phyloP scores from a whole-genome alignment of 768 basidiomycete genomes.

The Asterophora lycoperdoides region DNA sequence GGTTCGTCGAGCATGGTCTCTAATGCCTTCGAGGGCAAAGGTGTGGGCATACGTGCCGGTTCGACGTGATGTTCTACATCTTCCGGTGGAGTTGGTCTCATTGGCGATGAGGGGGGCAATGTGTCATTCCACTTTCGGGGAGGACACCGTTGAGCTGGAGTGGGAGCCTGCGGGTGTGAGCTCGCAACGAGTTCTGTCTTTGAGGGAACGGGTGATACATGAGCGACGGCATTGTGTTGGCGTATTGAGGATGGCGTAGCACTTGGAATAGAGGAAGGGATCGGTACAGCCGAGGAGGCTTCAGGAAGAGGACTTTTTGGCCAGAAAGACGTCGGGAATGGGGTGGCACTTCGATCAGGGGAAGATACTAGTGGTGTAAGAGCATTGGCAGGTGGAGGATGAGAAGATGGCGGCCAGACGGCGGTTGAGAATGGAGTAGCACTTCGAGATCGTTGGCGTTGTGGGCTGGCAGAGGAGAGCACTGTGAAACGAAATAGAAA shows the following conservation, averaged over 20 bases:
- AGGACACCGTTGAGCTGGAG: conserved; percentile 29
- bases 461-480: not conserved
- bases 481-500: conserved; percentile 4
- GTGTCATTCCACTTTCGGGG: not conserved
- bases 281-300: too few relatives aligned
- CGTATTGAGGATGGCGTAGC: too few relatives aligned
- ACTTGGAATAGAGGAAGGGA: too few relatives aligned
- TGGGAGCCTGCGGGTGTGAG: conserved; percentile 27
- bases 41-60: conserved; percentile 7
- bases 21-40: conserved; percentile 1
- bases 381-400: not conserved
- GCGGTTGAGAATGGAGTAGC: conserved; percentile 15
- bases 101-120: conserved; percentile 3
- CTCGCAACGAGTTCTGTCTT: conserved; percentile 4
- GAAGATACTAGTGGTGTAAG: not conserved
- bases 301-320: too few relatives aligned
- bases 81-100: not conserved
- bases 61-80: not conserved
- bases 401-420: conserved; percentile 15
- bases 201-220: not conserved
- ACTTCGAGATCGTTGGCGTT: conserved; percentile 9
- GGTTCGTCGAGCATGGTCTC: conserved; percentile 12
- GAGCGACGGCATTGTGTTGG: too few relatives aligned
- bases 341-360: too few relatives aligned
- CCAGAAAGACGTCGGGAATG: too few relatives aligned